Evolutionary conservation across 768 basidiomycete genomes (phyloP), one percentile per base, ranked within the genome.

Genomic region (Sistotremastrum niveocremeum): DNA sequence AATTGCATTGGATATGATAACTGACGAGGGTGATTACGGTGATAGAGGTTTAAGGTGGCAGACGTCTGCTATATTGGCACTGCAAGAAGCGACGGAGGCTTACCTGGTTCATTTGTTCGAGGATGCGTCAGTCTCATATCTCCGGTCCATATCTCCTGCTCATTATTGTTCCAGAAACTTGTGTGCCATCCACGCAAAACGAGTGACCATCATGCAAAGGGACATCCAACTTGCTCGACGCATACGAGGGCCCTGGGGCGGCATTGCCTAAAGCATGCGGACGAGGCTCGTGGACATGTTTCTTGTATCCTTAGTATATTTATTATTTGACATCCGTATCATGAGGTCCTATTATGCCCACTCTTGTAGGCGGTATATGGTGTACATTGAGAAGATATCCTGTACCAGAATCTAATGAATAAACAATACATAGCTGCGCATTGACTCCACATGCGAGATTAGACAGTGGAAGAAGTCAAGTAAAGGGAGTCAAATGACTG

Each of bases 21-120:
- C 88, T 6, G 79, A 85, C 60, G 75, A 74, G 55, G 69, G 75
- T 42, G 68, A 74, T 44, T 75, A 77, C 46, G 67, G 66, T 30
- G 77, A 72, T 12, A 68, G 73, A 7, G 73, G 74, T 6, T 63
- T 98, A 45, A 74, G 95, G 41, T 99, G 95, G 95, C 95, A 99
- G 62, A 88, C 80, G 51, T 88, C 90, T 4, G 95, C 95, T 4
- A 71, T 99, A 47, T 59, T 91, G 56, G 95, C 95, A 2, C 62
- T 99, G 50, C 95, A 99, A 57, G 95, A 99, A 63, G 95, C 95
- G 8, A 89, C 91, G 28, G 91, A 95, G 62, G 89, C 91, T 9
- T 95, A 77, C 56, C 70, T 98, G 11, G 88, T 99, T 12, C 93
- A 98, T 65, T 65, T 98, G 39, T 98, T 99, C 52, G 95, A 99